Conservation (phyloP, 805 yeast species). For the Ogataea methylovora region DNA sequence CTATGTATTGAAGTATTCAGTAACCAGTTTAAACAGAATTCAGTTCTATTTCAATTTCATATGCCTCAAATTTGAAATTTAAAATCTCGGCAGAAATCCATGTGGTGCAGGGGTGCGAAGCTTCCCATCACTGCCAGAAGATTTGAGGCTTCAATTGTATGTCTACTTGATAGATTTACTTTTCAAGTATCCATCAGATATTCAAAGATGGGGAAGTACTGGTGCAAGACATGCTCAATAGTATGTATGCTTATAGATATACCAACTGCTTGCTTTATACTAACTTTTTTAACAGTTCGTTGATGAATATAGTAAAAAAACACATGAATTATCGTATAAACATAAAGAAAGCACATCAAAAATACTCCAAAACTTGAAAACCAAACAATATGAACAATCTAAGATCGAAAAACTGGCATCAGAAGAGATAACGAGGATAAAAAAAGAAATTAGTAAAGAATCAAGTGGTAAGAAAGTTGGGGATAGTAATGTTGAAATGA, state of each 20-base stretch:
- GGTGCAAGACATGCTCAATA: constrained; percentile 30
- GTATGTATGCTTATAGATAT: constrained; percentile 16
- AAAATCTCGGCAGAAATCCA: no score
- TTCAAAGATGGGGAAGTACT: constrained; percentile 22
- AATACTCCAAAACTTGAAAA: constrained; percentile 19
- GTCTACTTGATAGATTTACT: no score
- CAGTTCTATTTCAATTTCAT: no score
- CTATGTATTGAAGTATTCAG: no score
- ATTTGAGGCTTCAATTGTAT: no score
- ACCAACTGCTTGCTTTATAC: background rate
- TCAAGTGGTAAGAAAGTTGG: background rate
- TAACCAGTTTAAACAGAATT: no score
- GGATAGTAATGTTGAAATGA: no score
- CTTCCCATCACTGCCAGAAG: no score
- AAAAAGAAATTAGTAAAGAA: background rate
- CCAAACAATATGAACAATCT: constrained; percentile 14
- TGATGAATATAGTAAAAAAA: constrained; percentile 24
- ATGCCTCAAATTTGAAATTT: no score
- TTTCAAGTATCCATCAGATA: no score
- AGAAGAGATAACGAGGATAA: constrained; percentile 7
- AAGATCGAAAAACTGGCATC: constrained; percentile 10
- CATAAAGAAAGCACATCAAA: constrained; percentile 20
- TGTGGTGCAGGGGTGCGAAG: no score
- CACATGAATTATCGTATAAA: constrained; percentile 26
- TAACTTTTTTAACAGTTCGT: constrained; percentile 23